These are phyloP conservation scores for Cercospora janseana DNA, from an alignment of 2,329 filamentous ascomycete genomes.

Conservation along the genomic window DNA sequence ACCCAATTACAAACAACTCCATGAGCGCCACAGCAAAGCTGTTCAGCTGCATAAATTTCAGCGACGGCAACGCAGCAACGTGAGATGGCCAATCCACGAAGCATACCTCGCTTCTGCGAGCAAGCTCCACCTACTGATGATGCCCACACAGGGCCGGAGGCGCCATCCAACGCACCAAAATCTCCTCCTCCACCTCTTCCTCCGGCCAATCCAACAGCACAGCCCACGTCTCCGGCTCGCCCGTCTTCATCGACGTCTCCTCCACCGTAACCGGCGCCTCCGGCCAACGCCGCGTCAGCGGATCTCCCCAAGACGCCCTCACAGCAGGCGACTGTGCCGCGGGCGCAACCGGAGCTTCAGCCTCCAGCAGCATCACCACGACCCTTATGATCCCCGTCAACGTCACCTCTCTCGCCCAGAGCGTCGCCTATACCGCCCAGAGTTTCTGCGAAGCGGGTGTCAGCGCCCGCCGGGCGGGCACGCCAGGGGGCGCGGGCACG, in stretches of 20 bases:
- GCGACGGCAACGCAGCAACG: conserved; percentile 17
- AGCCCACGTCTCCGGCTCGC: conserved; percentile 11
- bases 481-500: conserved; percentile 3
- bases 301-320: conserved; percentile 14
- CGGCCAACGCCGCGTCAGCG: conserved; percentile 2
- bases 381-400: conserved; percentile 15
- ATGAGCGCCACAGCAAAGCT: conserved; percentile 13
- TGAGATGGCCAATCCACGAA: too few species aligned
- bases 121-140: too few species aligned
- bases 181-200: conserved; percentile 14
- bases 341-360: conserved; percentile 15
- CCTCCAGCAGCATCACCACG: conserved; percentile 9
- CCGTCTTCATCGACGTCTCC: conserved; percentile 10
- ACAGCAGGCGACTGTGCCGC: conserved; percentile 19
- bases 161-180: conserved; percentile 17
- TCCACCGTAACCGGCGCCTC: conserved; percentile 12
- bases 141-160: conserved; percentile 15
- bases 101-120: too few species aligned
- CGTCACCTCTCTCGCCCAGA: conserved; percentile 7
- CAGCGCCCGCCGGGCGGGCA: conserved; percentile 12
- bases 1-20: conserved; percentile 18
- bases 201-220: conserved; percentile 18
- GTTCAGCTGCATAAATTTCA: conserved; percentile 13
- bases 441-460: conserved; percentile 20
- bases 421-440: conserved; percentile 5